Evolutionary conservation across 371 early-diverging fungal species (phyloP).

Genomic region (Furculomyces boomerangus): DNA sequence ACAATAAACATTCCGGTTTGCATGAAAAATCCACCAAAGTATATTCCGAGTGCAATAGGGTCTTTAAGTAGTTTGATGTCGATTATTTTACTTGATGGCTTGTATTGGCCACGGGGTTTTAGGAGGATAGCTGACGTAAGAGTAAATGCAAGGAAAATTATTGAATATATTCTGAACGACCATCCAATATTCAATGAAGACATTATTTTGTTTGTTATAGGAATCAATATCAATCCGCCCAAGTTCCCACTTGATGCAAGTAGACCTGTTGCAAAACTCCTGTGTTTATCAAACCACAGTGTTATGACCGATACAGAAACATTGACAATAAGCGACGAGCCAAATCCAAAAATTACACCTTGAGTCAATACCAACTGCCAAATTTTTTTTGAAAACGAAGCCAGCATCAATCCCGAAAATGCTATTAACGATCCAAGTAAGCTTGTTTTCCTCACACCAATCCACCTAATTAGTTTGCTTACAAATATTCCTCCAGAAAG

Average conservation of each 20-base stretch:
- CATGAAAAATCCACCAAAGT: slow-evolving; percentile 6
- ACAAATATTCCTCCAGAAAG: slow-evolving; percentile 24
- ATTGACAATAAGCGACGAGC: slow-evolving; percentile 43
- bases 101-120: neutral
- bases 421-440: slow-evolving; percentile 20
- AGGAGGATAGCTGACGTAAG: neutral
- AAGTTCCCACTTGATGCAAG: slow-evolving; percentile 45
- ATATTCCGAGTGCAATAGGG: neutral
- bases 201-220: slow-evolving; percentile 26
- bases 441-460: slow-evolving; percentile 33
- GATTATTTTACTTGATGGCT: neutral
- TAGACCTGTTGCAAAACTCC: slow-evolving; percentile 57
- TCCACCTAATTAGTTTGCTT: slow-evolving; percentile 28
- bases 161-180: neutral
- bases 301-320: slow-evolving; percentile 43
- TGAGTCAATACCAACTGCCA: slow-evolving; percentile 54
- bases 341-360: slow-evolving; percentile 48
- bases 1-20: slow-evolving; percentile 27
- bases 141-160: neutral
- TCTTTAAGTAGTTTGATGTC: neutral
- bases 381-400: slow-evolving; percentile 32
- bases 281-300: slow-evolving; percentile 54
- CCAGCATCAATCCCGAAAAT: slow-evolving; percentile 36
- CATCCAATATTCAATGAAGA: neutral
- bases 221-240: slow-evolving; percentile 46